Evolutionary conservation across 768 basidiomycete species (phyloP), one percentile per base, ranked within the genome.

Genomic region (Fomitopsis serialis): DNA sequence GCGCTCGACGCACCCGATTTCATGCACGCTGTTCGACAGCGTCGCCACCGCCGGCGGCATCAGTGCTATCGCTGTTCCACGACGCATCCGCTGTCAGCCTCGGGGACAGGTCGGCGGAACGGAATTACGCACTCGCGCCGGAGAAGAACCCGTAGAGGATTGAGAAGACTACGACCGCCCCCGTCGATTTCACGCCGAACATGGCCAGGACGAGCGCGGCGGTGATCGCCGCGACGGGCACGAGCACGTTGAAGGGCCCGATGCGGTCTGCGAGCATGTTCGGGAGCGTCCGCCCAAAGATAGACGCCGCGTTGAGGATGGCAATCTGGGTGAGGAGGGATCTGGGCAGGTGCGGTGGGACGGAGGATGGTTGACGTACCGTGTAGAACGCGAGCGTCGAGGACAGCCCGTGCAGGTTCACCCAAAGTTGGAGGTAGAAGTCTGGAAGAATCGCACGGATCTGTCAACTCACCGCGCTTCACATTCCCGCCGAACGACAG

Each of bases 211-310:
- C 69, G 52, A 72, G 68, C 7, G 65, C 62, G 17, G 68, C 72
- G 42, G 70, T 61, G 35, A 68, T 47, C 1, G 71, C 52, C 11
- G 68, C 69, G 35, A 62, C 57, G 0, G 70, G 68, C 9, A 72
- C 48, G 42, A 73, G 32, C 22, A 59, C 66, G 59, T 81, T 82
- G 47, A 81, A 62, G 11, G 74, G 72, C 0, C 80, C 80, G 58
- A 69, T 72, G 12, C 60, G 57, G 59, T 81, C 79, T n/a, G 78
- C 79, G 43, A 78, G 53, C 50, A 78, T 67, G 63, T 81, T 82
- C 0, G 82, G 82, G 1, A 84, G 53, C 3, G 74, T 77, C 43
- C 82, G 73, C 19, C 83, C 83, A 55, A 79, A 68, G 23, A 82
- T 63, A 12, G 78, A 78, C 2, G 76, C 71, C 2, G 68, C 78